A percentile compares a stretch with the other conserved stretches of the same genome.
Conservation (phyloP, 169 alveolate species). For the Cryptosporidium andersoni region DNA sequence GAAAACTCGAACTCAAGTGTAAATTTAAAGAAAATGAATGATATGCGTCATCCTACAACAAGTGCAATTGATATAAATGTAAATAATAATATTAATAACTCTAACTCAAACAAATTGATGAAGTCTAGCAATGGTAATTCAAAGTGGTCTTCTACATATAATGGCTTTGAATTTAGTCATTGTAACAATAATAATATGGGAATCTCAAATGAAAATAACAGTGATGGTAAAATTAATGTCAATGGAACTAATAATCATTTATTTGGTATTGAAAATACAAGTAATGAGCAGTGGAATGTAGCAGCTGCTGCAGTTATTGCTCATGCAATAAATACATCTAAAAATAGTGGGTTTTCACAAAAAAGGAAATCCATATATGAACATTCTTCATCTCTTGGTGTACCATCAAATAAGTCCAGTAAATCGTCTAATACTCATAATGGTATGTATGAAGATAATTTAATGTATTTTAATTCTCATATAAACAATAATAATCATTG, state of each 20-base stretch:
- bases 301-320: constrained; percentile 70
- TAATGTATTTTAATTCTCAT: too few relatives aligned
- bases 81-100: constrained; percentile 9
- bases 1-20: constrained; percentile 42
- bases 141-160: constrained; percentile 44
- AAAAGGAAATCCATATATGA: constrained; percentile 60
- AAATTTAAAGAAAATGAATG: constrained; percentile 44
- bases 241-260: constrained; percentile 14
- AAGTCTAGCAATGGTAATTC: not conserved
- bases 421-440: constrained; percentile 42
- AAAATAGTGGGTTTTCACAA: constrained; percentile 29
- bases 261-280: constrained; percentile 39
- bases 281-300: constrained; percentile 63
- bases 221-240: constrained; percentile 1
- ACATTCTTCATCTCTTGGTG: constrained; percentile 34
- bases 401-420: constrained; percentile 40
- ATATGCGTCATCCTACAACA: constrained; percentile 13
- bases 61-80: constrained; percentile 10
- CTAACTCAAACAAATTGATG: not conserved
- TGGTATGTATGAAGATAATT: not conserved
- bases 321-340: constrained; percentile 60
- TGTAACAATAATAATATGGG: constrained; percentile 26
- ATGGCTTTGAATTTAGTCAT: constrained; percentile 55
- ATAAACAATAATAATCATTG: constrained; percentile 1
- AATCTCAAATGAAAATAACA: not conserved